phyloP scores from a whole-genome alignment of 129 eudicot species.

The Flaveria brownii region DNA sequence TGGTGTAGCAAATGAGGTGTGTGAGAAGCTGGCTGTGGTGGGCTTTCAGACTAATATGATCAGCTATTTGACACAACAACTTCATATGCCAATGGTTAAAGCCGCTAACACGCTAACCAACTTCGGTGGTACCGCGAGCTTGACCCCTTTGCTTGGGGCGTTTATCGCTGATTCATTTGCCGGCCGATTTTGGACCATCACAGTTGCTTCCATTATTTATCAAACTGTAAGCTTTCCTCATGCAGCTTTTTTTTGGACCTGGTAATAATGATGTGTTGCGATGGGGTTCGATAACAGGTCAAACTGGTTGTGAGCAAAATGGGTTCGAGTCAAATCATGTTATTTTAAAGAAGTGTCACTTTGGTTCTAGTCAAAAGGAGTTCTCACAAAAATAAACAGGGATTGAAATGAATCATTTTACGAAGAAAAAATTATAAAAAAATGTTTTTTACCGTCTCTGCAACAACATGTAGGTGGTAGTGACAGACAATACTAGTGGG shows the following conservation, averaged over 20 bases:
- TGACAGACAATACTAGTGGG: no score
- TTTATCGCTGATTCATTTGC: constrained; percentile 75
- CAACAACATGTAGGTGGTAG: neutral
- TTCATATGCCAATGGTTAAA: constrained; percentile 70
- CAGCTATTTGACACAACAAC: constrained; percentile 65
- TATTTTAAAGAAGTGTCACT: no score
- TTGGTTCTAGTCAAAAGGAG: no score
- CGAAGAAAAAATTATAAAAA: neutral
- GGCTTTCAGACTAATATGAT: constrained; percentile 86
- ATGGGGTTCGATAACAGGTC: neutral
- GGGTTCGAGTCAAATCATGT: neutral
- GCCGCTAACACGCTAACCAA: constrained; percentile 81
- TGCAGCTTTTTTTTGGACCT: neutral
- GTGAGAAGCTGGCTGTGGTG: constrained; percentile 66
- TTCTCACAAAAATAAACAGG: no score
- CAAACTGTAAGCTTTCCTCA: constrained; percentile 38
- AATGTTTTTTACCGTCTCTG: no score
- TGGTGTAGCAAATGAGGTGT: constrained; percentile 65
- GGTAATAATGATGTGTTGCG: neutral
- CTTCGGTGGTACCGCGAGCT: constrained; percentile 66
- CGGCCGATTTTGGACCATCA: constrained; percentile 78
- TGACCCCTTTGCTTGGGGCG: constrained; percentile 75
- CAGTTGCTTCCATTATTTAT: constrained; percentile 60
- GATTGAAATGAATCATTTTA: neutral
- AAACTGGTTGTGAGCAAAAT: neutral